Percentiles rank a stretch among this genome's conserved stretches.
Conservation (phyloP, 1,139 yeast species). For the Suhomyces anneliseae region DNA sequence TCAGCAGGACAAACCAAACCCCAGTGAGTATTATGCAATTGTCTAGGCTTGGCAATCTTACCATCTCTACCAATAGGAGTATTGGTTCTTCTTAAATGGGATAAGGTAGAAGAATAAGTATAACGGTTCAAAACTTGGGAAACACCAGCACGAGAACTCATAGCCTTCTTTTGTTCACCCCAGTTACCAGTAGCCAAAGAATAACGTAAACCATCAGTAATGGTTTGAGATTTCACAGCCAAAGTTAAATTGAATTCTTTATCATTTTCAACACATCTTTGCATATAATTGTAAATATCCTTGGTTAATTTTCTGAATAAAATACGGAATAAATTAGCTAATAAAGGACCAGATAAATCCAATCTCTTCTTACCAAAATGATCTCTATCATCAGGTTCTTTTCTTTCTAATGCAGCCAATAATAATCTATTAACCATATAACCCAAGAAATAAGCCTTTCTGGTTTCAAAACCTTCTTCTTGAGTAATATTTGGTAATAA, state of each 20-base stretch:
- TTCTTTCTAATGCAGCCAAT: conserved; percentile 93
- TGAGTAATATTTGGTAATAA: conserved; percentile 96
- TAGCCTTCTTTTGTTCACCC: conserved; percentile 99
- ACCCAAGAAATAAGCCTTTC: conserved; percentile 96
- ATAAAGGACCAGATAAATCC: conserved; percentile 96
- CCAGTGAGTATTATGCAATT: conserved; percentile 98
- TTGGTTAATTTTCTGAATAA: conserved; percentile 90
- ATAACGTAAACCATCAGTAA: conserved; percentile 95
- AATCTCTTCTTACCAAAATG: conserved; percentile 98
- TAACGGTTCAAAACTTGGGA: conserved; percentile 97
- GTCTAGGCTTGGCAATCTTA: conserved; percentile 97
- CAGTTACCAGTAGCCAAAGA: conserved; percentile 99
- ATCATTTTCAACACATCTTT: conserved; percentile 96
- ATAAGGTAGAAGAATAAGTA: conserved; percentile 94
- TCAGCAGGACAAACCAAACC: conserved; percentile 99
- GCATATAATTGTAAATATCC: conserved; percentile 97
- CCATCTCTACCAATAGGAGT: conserved; percentile 99
- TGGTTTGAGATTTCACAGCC: conserved; percentile 95
- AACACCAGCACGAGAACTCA: conserved; percentile 99
- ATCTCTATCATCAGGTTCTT: conserved; percentile 98
- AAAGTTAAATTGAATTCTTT: conserved; percentile 93
- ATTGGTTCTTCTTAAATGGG: conserved; percentile 97
- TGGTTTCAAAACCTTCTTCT: conserved; percentile 93
- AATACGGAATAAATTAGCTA: conserved; percentile 93
- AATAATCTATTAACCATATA: conserved; percentile 95